Conservation (phyloP, 345 rosid species). For the Rhizophora apiculata region DNA sequence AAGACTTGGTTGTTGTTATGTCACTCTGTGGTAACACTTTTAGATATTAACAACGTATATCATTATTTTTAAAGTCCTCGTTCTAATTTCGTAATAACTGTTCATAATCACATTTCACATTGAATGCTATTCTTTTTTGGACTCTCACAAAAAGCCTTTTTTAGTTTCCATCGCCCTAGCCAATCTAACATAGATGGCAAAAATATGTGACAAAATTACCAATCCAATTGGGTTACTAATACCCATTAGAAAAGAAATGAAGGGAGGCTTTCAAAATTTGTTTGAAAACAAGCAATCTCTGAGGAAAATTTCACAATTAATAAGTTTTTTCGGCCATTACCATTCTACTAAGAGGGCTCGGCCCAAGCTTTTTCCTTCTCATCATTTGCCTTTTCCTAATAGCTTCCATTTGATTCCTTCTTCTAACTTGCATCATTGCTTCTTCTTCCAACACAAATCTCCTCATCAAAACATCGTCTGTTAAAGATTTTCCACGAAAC, state of each 20-base stretch:
- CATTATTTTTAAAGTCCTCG: no score
- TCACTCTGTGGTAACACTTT: no score
- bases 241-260: not conserved
- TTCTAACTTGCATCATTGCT: constrained; percentile 77
- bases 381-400: constrained; percentile 57
- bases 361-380: constrained; percentile 82
- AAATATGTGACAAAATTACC: constrained; percentile 5
- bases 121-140: not conserved
- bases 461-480: constrained; percentile 82
- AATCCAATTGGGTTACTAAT: constrained; percentile 12
- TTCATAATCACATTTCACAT: no score
- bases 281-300: not conserved
- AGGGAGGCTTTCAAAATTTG: constrained; percentile 3
- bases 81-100: no score
- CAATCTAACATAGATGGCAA: constrained; percentile 11
- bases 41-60: no score
- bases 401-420: constrained; percentile 82
- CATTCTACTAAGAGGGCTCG: constrained; percentile 87
- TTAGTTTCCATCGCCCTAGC: not conserved
- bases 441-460: constrained; percentile 91
- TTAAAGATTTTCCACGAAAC: constrained; percentile 87
- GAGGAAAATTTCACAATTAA: constrained; percentile 6
- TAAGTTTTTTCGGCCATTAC: constrained; percentile 42
- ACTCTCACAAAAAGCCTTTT: not conserved
- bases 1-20: no score